A percentile compares a stretch with the other conserved stretches of the same genome.
phyloP scores from a whole-genome alignment of 73 alveolate genomes.

The Paramecium biaurelia region DNA sequence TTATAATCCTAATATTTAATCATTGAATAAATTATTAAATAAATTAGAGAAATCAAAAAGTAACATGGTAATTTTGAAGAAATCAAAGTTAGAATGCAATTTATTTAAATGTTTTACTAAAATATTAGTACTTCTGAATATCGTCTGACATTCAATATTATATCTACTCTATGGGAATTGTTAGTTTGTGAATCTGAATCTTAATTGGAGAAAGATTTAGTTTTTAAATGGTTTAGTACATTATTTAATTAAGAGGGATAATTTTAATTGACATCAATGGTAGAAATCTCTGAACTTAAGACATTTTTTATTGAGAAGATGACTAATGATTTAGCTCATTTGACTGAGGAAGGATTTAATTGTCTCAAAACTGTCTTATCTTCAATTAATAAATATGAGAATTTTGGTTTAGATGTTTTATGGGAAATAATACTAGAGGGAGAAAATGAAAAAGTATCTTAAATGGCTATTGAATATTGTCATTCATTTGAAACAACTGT shows the following conservation, averaged over 20 bases:
- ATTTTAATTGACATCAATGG: constrained; percentile 50
- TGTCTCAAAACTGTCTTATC: constrained; percentile 76
- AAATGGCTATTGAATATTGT: neutral
- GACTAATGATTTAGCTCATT: constrained; percentile 47
- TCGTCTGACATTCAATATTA: constrained; percentile 54
- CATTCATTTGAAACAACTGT: neutral
- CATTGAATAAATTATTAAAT: neutral
- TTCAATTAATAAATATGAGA: constrained; percentile 68
- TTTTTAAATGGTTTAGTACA: constrained; percentile 66
- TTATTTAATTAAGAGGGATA: constrained; percentile 47
- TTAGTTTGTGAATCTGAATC: neutral
- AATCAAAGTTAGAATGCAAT: constrained; percentile 7
- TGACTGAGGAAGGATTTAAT: constrained; percentile 78
- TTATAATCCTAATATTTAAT: neutral
- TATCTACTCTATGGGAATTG: constrained; percentile 55
- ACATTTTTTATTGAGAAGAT: constrained; percentile 73
- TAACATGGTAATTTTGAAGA: neutral
- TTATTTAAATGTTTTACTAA: constrained; percentile 8
- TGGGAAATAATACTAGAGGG: constrained; percentile 66
- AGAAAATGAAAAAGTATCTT: neutral
- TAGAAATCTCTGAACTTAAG: constrained; percentile 59
- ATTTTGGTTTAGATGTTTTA: constrained; percentile 59
- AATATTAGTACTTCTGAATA: constrained; percentile 39
- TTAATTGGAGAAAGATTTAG: constrained; percentile 58
- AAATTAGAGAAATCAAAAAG: neutral